Percentiles rank a stretch among this genome's conserved stretches.
These are phyloP conservation scores for Solanum paucissectum DNA, from an alignment of 257 asterid genomes.

Conservation along the genomic window DNA sequence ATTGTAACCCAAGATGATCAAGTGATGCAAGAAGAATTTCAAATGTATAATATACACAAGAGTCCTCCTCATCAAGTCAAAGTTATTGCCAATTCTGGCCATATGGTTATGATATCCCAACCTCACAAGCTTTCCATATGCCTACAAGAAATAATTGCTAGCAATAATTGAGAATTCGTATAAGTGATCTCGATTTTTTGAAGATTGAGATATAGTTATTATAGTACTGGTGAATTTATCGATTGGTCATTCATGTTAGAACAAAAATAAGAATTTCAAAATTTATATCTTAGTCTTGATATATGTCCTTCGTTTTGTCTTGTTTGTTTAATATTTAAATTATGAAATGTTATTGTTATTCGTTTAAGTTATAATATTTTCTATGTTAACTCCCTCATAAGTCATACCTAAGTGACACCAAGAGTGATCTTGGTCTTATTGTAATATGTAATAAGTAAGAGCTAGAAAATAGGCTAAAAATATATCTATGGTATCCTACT, in stretches of 20 bases:
- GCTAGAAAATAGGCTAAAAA: too few species aligned
- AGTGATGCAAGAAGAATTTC: constrained; percentile 38
- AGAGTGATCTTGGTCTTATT: too few species aligned
- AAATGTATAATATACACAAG: constrained; percentile 25
- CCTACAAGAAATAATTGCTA: constrained; percentile 12
- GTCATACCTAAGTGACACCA: too few species aligned
- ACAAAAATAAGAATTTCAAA: background rate
- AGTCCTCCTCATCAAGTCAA: constrained; percentile 35
- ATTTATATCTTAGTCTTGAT: background rate
- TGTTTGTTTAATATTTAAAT: too few species aligned
- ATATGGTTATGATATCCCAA: constrained; percentile 51
- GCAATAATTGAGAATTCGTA: too few species aligned
- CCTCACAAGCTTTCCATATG: constrained; percentile 15
- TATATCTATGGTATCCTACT: too few species aligned
- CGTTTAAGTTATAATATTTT: background rate
- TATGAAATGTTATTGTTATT: background rate
- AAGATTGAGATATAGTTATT: background rate
- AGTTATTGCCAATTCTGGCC: constrained; percentile 28
- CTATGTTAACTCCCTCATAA: background rate
- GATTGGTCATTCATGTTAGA: background rate
- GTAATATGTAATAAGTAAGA: too few species aligned
- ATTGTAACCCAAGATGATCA: constrained; percentile 35
- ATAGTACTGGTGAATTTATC: background rate
- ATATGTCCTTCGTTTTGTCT: background rate
- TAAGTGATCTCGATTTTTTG: background rate